Base-by-base conservation (phyloP, 2,329 filamentous ascomycete species). In the Pestalotiopsis sp. region DNA sequence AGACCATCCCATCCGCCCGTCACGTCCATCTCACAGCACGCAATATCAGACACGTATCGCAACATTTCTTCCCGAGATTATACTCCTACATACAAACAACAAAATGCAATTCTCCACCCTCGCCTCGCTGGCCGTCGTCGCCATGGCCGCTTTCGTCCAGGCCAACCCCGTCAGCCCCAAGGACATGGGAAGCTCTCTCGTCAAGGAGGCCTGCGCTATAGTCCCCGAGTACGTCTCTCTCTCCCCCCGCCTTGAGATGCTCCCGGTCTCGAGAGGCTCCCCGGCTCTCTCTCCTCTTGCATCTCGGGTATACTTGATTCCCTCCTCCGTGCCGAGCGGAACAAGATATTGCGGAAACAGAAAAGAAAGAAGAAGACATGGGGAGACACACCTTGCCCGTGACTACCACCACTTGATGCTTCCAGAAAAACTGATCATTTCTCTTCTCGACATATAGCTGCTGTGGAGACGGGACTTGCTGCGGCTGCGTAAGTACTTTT, bases 31-130 rank as follows among this genome's bases (percentile, higher is more conserved):
- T 52, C 20, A n/a, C 22, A 61, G 14, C 58, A 61, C 58, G 58
- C 58, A 61, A 61, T 61, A 39, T 20, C 35, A 9, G 17, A 11
- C 13, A 11, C 26, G 20, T 61, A 4, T 61, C 58, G 30, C 58
- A 61, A 61, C 58, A 61, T 61, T n/a, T 14, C 26, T 35, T 7
- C 7, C n/a, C 52, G 13, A 20, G n/a, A 26, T 64, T n/a, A 13
- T 65, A n/a, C 17, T 57, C 55, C 6, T 26, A 35, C 4, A 17
- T 22, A 35, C 56, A 35, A n/a, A 11, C 22, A 13, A 58, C 4
- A 58, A 17, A 66, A 66, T 66, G 67, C 67, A 61, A 9, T 26
- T 63, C 38, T 20, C 57, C n/a, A 64, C 35, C 35, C 48, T 66
- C 10, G 35, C 64, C 14, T 52, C 65, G 14, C 55, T 39, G 5